phyloP scores from a whole-genome alignment of 306 rosid species.

The Alnus glutinosa region DNA sequence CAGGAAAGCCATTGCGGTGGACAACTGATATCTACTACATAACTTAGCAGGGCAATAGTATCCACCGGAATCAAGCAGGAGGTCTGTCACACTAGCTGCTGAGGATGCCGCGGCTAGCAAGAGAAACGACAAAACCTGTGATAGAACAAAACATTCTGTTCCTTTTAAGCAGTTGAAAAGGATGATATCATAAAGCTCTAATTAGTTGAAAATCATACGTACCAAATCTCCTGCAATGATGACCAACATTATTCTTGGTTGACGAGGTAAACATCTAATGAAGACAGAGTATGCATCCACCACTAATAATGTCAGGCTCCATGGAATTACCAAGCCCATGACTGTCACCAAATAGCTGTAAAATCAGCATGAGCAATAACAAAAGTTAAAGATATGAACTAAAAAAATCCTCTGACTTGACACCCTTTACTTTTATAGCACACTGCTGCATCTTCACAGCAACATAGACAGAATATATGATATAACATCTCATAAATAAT shows the following conservation, averaged over 20 bases:
- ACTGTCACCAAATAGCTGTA: conserved; percentile 84
- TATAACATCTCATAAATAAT: background rate
- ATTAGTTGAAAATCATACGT: conserved; percentile 15
- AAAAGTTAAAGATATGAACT: background rate
- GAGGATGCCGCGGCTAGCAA: conserved; percentile 84
- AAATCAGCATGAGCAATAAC: conserved; percentile 33
- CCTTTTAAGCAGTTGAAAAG: conserved; percentile 14
- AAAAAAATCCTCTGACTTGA: background rate
- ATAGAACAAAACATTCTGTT: conserved; percentile 13
- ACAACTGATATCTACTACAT: conserved; percentile 74
- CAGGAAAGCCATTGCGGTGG: conserved; percentile 87
- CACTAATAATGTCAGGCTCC: conserved; percentile 79
- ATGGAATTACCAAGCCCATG: conserved; percentile 89
- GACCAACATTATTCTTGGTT: conserved; percentile 53
- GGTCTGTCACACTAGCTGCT: conserved; percentile 60
- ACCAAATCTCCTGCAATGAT: conserved; percentile 77
- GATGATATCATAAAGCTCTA: background rate
- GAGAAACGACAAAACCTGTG: conserved; percentile 69
- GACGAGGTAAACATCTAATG: conserved; percentile 54
- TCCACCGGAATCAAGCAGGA: conserved; percentile 42
- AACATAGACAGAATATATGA: background rate
- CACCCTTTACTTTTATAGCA: background rate
- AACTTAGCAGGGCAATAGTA: conserved; percentile 51
- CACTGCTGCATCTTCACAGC: background rate
- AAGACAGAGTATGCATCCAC: conserved; percentile 80